Evolutionary conservation across 2,329 filamentous ascomycete species (phyloP).

Genomic region (Eutypa lata): DNA sequence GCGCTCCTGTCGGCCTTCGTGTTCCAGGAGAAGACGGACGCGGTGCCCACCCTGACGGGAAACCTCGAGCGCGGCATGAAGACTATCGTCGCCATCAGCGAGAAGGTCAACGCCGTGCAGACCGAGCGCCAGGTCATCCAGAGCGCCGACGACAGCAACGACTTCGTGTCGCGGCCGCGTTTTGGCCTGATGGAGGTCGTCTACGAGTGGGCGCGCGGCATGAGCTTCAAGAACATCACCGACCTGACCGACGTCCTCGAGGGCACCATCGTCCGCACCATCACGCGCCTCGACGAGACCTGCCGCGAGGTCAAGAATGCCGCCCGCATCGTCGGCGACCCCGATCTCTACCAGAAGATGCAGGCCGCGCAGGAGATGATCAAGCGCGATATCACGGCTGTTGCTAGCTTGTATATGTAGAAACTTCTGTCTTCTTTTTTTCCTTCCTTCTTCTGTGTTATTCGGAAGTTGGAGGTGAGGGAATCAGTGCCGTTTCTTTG

Average conservation of each 20-base stretch:
- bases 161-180: slow-evolving; percentile 81
- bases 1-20: slow-evolving; percentile 91
- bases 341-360: slow-evolving; percentile 93
- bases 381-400: slow-evolving; percentile 90
- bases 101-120: slow-evolving; percentile 89
- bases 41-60: slow-evolving; percentile 74
- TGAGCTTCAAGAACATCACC: slow-evolving; percentile 98
- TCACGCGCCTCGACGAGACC: slow-evolving; percentile 90
- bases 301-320: slow-evolving; percentile 98
- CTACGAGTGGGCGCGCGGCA: slow-evolving; percentile 96
- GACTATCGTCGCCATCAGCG: slow-evolving; percentile 84
- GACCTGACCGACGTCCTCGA: slow-evolving; percentile 94
- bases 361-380: slow-evolving; percentile 96
- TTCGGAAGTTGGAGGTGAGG: too few species aligned
- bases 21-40: slow-evolving; percentile 94
- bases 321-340: slow-evolving; percentile 91
- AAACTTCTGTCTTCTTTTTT: neutral
- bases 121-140: slow-evolving; percentile 89
- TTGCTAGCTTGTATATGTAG: slow-evolving; percentile 86
- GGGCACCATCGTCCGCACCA: slow-evolving; percentile 93
- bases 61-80: slow-evolving; percentile 78
- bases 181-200: slow-evolving; percentile 97
- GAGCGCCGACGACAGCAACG: slow-evolving; percentile 83
- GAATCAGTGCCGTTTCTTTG: too few species aligned
- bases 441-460: neutral